Base-by-base conservation (phyloP, 2,329 filamentous ascomycete genomes). In the Botrytis hyacinthi region DNA sequence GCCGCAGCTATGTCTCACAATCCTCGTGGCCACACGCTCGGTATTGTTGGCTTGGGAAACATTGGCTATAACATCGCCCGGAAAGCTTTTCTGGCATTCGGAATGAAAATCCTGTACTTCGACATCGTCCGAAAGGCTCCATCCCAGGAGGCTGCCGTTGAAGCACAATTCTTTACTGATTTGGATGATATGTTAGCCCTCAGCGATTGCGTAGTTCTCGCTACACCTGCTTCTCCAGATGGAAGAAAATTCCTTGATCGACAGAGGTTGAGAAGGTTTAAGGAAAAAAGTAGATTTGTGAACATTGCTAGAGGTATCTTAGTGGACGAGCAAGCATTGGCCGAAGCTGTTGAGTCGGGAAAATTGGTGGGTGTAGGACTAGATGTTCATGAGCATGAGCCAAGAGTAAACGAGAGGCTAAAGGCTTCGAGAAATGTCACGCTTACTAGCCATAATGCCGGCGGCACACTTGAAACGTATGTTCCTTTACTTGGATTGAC, bases 1-100 rank as follows among this genome's bases (percentile, higher is more conserved):
- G 88, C 90, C 1, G 89, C 90, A 0, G 84, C 85, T 8, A 84
- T 85, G 22, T 89, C 90, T 3, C 87, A 88, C 78, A 93, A 92
- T 81, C 90, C 91, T 1, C 86, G 88, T 29, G 84, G 85, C 20
- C 87, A 88, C 71, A 83, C 83, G 0, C 84, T 94, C 0, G 92
- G 91, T 0, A 85, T 94, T 42, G 86, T 94, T 40, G 92, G 92
- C 0, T 84, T 94, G 3, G 92, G 92, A 4, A 89, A 90, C 74
- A 90, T 91, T 75, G 89, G 90, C 4, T 87, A 87, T 76, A 84
- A 84, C 51, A 86, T 94, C 32, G 92, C 89, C 0, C 80, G 86
- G 66, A 91, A 90, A 77, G 87, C 86, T 0, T 80, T 82, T 40
- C 77, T 84, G 0, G 88, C 87, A 0, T 91, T 93, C 76, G 89